Evolutionary conservation across 345 rosid species (phyloP), one percentile per base, ranked within the genome.

Genomic region (Populus pruinosa): DNA sequence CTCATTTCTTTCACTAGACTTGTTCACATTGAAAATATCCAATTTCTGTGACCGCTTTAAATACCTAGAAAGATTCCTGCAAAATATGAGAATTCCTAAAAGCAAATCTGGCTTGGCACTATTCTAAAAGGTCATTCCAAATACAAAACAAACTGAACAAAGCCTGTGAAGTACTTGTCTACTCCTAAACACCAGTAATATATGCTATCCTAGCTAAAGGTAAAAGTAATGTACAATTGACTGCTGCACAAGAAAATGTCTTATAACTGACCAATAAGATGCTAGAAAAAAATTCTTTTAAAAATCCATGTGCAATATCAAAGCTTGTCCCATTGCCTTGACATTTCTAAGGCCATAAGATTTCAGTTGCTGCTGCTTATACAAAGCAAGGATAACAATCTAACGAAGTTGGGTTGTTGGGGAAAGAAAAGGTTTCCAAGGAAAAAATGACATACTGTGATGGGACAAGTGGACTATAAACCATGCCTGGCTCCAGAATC

Each of bases 401-500:
- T 50, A 25, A 59, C 13, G 49, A 21, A 36, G 72, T 36, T 67
- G 49, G 41, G 50, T 8, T 7, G 70, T n/a, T 29, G 49, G 35
- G 21, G 36, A 36, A 63, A 12, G 2, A 69, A 50, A 62, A 35
- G 18, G 18, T 71, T 23, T 7, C 7, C 36, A 10, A 49, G 65
- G 23, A 33, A 27, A 67, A 72, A 62, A 70, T 33, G 75, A 71
- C 82, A 64, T 78, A 82, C 85, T 78, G 85, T 18, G 85, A 82
- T 39, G 82, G 79, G 44, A 82, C 85, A 53, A 82, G 81, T 29
- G 85, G 81, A 71, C 73, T 82, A 59, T 82, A 82, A 66, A 78
- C 78, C n/a, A 82, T 78, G 72, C 79, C 67, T 66, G 85, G 85
- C 82, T 82, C 85, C 80, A 82, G 65, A 71, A 82, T 82, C 79